These are phyloP conservation scores for Pinguiococcus pyrenoidosus DNA, from an alignment of 108 stramenopile genomes.

Conservation along the genomic window DNA sequence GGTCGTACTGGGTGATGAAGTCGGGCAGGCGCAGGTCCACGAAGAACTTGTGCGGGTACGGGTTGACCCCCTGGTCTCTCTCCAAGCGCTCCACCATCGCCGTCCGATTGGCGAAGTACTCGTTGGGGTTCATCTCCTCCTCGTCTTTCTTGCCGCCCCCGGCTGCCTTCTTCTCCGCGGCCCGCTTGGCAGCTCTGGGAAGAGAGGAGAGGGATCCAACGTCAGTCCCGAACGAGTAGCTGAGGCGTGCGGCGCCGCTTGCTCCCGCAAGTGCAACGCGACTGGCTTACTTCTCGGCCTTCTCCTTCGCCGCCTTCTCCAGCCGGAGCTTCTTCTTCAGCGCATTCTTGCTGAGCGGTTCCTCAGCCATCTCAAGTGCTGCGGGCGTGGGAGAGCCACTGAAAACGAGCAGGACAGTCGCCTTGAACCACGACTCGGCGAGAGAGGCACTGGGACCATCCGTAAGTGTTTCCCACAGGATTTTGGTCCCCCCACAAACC, in stretches of 20 bases:
- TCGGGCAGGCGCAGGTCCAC: conserved; percentile 74
- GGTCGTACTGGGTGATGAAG: conserved; percentile 44
- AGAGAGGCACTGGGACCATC: too few relatives aligned
- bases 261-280: conserved; percentile 16
- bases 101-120: conserved; percentile 82
- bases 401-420: too few relatives aligned
- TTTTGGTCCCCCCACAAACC: too few relatives aligned
- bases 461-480: too few relatives aligned
- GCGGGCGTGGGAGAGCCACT: too few relatives aligned
- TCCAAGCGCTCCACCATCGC: conserved; percentile 58
- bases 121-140: conserved; percentile 78
- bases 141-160: conserved; percentile 48
- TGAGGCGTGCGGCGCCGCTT: neutral
- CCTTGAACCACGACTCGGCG: too few relatives aligned
- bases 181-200: neutral
- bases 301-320: conserved; percentile 30
- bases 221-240: neutral
- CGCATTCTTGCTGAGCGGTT: conserved; percentile 21
- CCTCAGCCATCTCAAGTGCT: too few relatives aligned
- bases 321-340: conserved; percentile 31
- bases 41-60: conserved; percentile 98
- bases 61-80: conserved; percentile 56
- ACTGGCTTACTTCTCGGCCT: conserved; percentile 41
- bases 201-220: neutral
- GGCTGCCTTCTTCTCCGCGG: conserved; percentile 32